A percentile compares a stretch with the other conserved stretches of the same genome.
phyloP scores from a whole-genome alignment of 768 basidiomycete species.

The Suillus sp. region DNA sequence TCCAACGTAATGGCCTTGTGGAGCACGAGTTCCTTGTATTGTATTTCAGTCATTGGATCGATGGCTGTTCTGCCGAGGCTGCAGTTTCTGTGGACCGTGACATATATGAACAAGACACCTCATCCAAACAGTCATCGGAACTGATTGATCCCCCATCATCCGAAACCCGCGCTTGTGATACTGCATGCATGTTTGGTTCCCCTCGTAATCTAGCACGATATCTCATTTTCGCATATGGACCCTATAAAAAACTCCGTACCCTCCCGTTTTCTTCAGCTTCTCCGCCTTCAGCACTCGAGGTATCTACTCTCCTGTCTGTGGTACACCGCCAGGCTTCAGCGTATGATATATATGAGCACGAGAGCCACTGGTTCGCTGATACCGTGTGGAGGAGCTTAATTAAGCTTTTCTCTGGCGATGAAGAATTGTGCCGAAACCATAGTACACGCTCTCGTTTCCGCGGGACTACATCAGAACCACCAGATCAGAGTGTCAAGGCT shows the following conservation, averaged over 20 bases:
- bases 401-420: neutral
- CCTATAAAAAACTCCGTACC: neutral
- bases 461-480: neutral
- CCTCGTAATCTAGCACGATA: neutral
- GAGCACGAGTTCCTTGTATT: neutral
- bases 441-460: neutral
- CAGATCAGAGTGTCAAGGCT: neutral
- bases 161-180: neutral
- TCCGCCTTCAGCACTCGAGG: neutral
- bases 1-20: too few relatives aligned
- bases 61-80: neutral
- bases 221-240: neutral
- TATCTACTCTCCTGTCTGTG: neutral
- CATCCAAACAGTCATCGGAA: neutral
- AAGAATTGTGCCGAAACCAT: neutral
- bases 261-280: neutral
- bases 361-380: constrained; percentile 4
- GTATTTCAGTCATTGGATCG: neutral
- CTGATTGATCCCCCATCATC: neutral
- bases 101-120: neutral
- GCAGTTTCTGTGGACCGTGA: neutral
- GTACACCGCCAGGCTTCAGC: neutral
- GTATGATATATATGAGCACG: neutral
- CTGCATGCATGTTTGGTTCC: neutral
- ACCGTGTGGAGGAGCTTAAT: neutral